Percentiles rank a stretch among this genome's conserved stretches.
Conservation (phyloP, 176 grass and related monocot genomes). For the Miscanthus lutarioriparius region DNA sequence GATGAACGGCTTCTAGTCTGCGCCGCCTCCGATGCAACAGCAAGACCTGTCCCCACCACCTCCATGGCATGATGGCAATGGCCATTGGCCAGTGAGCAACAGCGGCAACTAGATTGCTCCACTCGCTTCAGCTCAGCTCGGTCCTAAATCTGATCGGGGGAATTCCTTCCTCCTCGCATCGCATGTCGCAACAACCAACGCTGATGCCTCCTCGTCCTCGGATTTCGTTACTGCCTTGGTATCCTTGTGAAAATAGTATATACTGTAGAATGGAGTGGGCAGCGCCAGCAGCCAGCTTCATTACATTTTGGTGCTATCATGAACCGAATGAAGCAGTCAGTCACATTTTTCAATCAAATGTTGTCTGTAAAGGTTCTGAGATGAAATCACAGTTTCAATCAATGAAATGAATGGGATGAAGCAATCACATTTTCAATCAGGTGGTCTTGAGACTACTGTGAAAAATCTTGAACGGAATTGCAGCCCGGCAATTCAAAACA, state of each 20-base stretch:
- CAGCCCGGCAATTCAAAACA: not conserved
- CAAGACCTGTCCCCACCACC: not conserved
- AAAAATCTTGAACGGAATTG: not conserved
- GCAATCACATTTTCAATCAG: conserved; percentile 16
- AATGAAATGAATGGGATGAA: conserved; percentile 10
- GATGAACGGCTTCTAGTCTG: conserved; percentile 80
- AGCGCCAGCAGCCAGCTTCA: not conserved
- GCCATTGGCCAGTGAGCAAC: not conserved
- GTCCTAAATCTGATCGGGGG: not conserved
- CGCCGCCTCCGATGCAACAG: not conserved
- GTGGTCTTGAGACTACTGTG: not conserved
- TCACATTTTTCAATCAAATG: conserved; percentile 30
- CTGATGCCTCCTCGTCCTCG: conserved; percentile 7
- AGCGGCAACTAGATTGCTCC: not conserved
- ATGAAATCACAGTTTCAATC: conserved; percentile 19
- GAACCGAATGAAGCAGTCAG: conserved; percentile 17
- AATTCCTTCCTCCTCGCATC: not conserved
- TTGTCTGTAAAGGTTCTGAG: not conserved
- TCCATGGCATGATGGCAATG: not conserved
- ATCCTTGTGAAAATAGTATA: conserved; percentile 24
- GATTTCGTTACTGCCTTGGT: conserved; percentile 40
- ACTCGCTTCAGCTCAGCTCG: not conserved
- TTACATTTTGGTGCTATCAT: conserved; percentile 21
- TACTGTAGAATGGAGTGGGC: conserved; percentile 21
- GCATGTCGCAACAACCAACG: conserved; percentile 29